phyloP scores from a whole-genome alignment of 2,329 filamentous ascomycete genomes.

The Stachybotrys echinatus region DNA sequence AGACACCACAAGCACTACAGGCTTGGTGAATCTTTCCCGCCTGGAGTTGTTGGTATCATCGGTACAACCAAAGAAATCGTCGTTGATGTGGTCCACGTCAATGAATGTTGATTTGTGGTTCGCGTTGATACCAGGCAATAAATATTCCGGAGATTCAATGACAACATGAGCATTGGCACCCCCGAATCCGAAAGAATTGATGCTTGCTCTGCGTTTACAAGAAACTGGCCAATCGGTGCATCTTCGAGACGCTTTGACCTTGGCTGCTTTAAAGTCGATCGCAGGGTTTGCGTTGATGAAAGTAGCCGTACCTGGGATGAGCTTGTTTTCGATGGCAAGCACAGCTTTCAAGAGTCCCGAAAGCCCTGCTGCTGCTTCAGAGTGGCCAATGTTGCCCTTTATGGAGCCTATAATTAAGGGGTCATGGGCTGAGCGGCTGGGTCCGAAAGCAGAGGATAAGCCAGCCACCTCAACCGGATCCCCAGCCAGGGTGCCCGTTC shows the following conservation, averaged over 20 bases:
- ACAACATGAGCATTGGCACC: conserved; percentile 37
- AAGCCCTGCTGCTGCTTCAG: conserved; percentile 21
- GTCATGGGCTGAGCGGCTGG: conserved; percentile 3
- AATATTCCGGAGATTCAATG: conserved; percentile 15
- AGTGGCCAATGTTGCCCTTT: conserved; percentile 26
- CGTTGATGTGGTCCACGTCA: not conserved
- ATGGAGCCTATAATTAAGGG: conserved; percentile 23
- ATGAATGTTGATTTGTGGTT: not conserved
- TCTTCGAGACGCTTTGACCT: conserved; percentile 19
- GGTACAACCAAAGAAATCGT: too few species aligned
- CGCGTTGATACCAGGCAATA: not conserved
- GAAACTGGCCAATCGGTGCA: conserved; percentile 25
- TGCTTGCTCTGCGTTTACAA: conserved; percentile 14
- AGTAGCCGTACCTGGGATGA: conserved; percentile 27
- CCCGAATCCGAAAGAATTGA: conserved; percentile 39
- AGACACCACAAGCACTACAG: too few species aligned
- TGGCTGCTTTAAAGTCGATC: conserved; percentile 24
- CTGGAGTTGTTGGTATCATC: too few species aligned
- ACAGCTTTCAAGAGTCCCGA: conserved; percentile 22
- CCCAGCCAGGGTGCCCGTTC: conserved; percentile 31
- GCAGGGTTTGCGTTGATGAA: conserved; percentile 28
- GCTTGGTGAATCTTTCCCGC: too few species aligned
- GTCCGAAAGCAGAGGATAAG: conserved; percentile 18
- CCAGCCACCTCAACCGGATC: conserved; percentile 28
- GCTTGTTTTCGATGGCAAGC: conserved; percentile 17